Evolutionary conservation across 2,329 filamentous ascomycete genomes (phyloP).

Genomic region (Zalaria obscura): DNA sequence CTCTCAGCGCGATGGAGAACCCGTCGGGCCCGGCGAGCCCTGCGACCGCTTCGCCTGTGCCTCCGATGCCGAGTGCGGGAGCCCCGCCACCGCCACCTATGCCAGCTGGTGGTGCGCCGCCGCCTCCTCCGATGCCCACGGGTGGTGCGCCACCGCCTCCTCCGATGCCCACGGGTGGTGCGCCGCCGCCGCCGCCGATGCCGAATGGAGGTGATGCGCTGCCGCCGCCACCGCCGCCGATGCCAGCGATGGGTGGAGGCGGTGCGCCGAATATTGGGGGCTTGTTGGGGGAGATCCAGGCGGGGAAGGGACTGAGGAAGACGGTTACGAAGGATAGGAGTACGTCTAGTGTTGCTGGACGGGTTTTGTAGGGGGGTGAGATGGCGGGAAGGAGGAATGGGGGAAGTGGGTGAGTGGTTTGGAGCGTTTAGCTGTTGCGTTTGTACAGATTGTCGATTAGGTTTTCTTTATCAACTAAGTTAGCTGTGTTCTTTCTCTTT

Average conservation of each 20-base stretch:
- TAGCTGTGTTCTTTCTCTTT: too few species aligned
- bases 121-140: slow-evolving; percentile 28
- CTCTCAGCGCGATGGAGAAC: slow-evolving; percentile 62
- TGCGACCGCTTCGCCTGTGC: slow-evolving; percentile 24
- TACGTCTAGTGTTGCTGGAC: slow-evolving; percentile 55
- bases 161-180: slow-evolving; percentile 17
- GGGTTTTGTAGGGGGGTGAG: slow-evolving; percentile 36
- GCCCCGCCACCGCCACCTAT: slow-evolving; percentile 36
- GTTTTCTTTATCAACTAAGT: too few species aligned
- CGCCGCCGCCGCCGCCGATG: slow-evolving; percentile 20
- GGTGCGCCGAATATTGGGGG: slow-evolving; percentile 32
- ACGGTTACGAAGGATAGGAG: slow-evolving; percentile 83
- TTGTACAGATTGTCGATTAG: too few species aligned
- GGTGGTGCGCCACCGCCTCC: slow-evolving; percentile 31
- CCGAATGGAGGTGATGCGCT: slow-evolving; percentile 30
- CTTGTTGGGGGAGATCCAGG: slow-evolving; percentile 70
- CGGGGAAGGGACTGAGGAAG: slow-evolving; percentile 69
- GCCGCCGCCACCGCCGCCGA: slow-evolving; percentile 28
- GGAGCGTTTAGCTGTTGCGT: too few species aligned
- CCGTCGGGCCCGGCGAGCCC: slow-evolving; percentile 20
- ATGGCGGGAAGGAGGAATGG: too few species aligned
- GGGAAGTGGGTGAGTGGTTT: too few species aligned
- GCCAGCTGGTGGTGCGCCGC: slow-evolving; percentile 25
- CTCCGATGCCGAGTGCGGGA: slow-evolving; percentile 17
- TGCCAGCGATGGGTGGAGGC: slow-evolving; percentile 16